phyloP scores from a whole-genome alignment of 306 rosid genomes.

The Biancaea sappan region DNA sequence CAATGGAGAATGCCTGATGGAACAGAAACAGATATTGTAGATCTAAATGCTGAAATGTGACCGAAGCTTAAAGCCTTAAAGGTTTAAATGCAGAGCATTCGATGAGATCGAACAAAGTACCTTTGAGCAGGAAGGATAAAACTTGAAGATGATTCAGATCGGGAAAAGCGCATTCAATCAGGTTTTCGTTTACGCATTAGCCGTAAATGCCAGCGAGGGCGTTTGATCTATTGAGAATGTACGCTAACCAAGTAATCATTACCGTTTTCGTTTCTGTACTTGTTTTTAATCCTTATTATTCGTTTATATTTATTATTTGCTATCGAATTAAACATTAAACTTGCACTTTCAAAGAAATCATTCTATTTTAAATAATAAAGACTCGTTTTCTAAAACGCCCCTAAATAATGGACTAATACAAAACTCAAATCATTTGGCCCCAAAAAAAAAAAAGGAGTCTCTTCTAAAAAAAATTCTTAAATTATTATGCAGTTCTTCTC shows the following conservation, averaged over 20 bases:
- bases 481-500: too few species aligned
- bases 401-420: too few species aligned
- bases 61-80: not conserved
- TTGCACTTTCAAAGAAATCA: too few species aligned
- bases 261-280: not conserved
- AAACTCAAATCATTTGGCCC: too few species aligned
- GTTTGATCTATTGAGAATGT: not conserved
- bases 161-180: not conserved
- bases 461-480: too few species aligned
- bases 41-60: not conserved
- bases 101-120: not conserved
- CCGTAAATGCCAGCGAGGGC: not conserved
- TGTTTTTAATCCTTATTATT: not conserved
- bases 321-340: too few species aligned
- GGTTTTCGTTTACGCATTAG: not conserved
- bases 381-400: too few species aligned
- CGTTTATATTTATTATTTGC: too few species aligned
- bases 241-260: not conserved
- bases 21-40: not conserved
- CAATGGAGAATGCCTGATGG: not conserved
- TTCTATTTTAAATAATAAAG: too few species aligned
- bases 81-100: not conserved
- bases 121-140: not conserved
- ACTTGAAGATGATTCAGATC: not conserved
- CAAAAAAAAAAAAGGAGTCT: too few species aligned